Conservation (phyloP, 345 rosid genomes). For the Lepidium africanum region DNA sequence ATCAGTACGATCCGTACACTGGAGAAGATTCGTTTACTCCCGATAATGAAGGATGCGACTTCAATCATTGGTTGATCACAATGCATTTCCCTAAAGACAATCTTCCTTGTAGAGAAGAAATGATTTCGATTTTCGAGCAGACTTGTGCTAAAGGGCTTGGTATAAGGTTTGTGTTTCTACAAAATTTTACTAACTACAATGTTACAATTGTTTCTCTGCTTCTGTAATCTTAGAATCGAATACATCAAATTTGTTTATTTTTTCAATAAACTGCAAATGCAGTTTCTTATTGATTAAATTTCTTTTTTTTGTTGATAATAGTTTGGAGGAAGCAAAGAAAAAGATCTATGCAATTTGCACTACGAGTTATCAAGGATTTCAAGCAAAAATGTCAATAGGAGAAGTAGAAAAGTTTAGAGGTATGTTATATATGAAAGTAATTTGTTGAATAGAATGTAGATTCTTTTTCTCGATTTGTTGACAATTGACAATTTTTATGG, state of each 20-base stretch:
- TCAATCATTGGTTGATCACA: conserved; percentile 84
- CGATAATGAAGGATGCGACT: conserved; percentile 83
- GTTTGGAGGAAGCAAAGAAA: conserved; percentile 81
- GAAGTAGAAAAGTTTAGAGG: conserved; percentile 73
- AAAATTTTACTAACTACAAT: neutral
- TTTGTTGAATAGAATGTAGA: neutral
- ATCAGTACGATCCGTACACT: conserved; percentile 36
- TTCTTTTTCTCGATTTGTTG: neutral
- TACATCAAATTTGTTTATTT: neutral
- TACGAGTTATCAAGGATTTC: conserved; percentile 86
- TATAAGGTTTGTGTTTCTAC: conserved; percentile 36
- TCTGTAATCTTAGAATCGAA: neutral
- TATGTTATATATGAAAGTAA: neutral
- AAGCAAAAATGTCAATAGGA: conserved; percentile 72
- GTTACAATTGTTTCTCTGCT: neutral
- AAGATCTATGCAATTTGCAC: conserved; percentile 91
- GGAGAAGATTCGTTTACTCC: conserved; percentile 67
- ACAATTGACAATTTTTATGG: neutral
- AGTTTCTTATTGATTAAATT: neutral
- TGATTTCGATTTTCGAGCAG: conserved; percentile 64
- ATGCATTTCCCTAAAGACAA: conserved; percentile 62
- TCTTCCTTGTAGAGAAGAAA: conserved; percentile 48
- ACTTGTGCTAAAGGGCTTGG: conserved; percentile 81
- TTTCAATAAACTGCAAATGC: neutral
- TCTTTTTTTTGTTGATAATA: conserved; percentile 14